Percentiles rank a stretch among this genome's conserved stretches.
Conservation (phyloP, 1,284 basidiomycete genomes). For the Ceratobasidium sp. region DNA sequence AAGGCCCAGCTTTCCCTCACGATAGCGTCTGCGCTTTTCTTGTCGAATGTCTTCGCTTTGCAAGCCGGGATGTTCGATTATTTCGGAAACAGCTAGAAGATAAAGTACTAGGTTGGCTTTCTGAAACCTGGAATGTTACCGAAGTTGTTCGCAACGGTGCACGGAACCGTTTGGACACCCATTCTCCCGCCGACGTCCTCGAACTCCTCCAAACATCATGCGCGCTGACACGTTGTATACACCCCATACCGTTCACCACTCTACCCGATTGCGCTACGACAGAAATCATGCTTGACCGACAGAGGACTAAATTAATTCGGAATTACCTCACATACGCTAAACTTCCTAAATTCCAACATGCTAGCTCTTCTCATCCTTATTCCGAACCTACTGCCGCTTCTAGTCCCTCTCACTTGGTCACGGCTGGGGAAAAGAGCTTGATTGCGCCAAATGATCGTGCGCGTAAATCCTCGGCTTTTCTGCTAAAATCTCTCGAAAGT, state of each 20-base stretch:
- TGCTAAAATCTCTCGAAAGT: constrained; percentile 66
- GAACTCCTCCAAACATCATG: constrained; percentile 68
- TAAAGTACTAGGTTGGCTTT: constrained; percentile 82
- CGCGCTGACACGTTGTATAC: constrained; percentile 54
- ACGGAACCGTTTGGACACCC: constrained; percentile 56
- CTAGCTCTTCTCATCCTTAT: not conserved
- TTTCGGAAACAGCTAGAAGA: constrained; percentile 84
- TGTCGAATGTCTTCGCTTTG: constrained; percentile 66
- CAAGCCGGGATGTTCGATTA: constrained; percentile 78
- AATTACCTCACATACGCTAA: constrained; percentile 71
- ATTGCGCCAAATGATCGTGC: constrained; percentile 18
- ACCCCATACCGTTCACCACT: constrained; percentile 56
- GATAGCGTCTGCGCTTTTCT: constrained; percentile 89
- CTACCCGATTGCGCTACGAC: constrained; percentile 74
- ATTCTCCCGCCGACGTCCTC: constrained; percentile 66
- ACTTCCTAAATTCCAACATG: constrained; percentile 55
- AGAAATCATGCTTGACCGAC: constrained; percentile 65
- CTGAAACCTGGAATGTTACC: constrained; percentile 70
- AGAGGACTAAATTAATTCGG: constrained; percentile 64
- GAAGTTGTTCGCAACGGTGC: constrained; percentile 50
- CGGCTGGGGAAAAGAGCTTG: not conserved
- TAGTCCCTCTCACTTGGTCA: not conserved
- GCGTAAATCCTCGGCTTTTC: constrained; percentile 68
- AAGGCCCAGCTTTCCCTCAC: constrained; percentile 82
- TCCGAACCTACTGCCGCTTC: not conserved